Percentiles rank a stretch among this genome's conserved stretches.
phyloP scores from a whole-genome alignment of 2,329 filamentous ascomycete genomes.

The Lasiodiplodia gonubiensis region DNA sequence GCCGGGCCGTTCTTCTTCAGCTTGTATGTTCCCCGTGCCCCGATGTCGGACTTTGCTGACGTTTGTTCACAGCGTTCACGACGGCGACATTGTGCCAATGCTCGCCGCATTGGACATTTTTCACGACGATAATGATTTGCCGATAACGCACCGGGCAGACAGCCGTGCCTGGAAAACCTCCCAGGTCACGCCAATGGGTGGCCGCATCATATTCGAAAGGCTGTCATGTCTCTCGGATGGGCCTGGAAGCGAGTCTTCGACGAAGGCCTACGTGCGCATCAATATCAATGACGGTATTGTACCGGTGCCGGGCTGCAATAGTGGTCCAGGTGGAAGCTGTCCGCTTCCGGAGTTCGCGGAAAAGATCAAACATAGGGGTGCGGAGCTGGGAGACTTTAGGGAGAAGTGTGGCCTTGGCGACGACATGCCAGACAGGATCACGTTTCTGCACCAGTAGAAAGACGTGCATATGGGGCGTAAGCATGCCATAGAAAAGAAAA shows the following conservation, averaged over 20 bases:
- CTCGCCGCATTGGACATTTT: constrained; percentile 60
- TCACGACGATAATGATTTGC: constrained; percentile 51
- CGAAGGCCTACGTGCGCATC: constrained; percentile 54
- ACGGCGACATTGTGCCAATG: constrained; percentile 64
- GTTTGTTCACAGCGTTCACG: constrained; percentile 53
- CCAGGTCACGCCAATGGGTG: constrained; percentile 63
- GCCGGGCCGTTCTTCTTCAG: constrained; percentile 61
- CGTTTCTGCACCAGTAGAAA: constrained; percentile 56
- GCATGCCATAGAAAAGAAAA: neutral
- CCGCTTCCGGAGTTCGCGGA: constrained; percentile 52
- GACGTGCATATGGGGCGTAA: constrained; percentile 7
- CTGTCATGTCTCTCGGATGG: constrained; percentile 48
- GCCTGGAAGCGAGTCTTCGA: constrained; percentile 18
- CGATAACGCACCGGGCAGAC: constrained; percentile 51
- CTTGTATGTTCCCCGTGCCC: constrained; percentile 52
- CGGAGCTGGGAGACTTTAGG: constrained; percentile 55
- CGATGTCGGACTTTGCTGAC: neutral
- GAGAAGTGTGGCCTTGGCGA: constrained; percentile 54
- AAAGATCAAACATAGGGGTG: constrained; percentile 48
- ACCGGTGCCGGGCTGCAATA: constrained; percentile 53
- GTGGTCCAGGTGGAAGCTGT: constrained; percentile 57
- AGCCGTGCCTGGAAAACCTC: constrained; percentile 61
- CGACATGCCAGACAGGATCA: constrained; percentile 50
- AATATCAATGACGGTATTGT: constrained; percentile 65
- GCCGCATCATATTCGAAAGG: constrained; percentile 60